Percentiles rank a stretch among this genome's conserved stretches.
phyloP scores from a whole-genome alignment of 2,329 filamentous ascomycete species.

The Grosmannia huntii region DNA sequence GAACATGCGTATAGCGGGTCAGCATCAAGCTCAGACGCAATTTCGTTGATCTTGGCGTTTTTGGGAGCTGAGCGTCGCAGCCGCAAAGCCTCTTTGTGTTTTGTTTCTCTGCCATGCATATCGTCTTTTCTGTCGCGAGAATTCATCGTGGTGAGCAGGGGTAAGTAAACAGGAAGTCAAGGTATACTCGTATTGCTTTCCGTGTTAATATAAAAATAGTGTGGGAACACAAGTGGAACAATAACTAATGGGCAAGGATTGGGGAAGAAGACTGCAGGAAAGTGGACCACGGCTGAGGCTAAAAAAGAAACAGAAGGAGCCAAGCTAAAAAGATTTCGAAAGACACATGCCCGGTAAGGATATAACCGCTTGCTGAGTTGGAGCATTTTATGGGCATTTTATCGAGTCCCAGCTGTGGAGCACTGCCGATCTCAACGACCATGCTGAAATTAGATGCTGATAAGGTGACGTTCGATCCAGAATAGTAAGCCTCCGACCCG shows the following conservation, averaged over 20 bases:
- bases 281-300: not conserved
- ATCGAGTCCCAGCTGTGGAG: not conserved
- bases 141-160: not conserved
- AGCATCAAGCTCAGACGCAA: not conserved
- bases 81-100: not conserved
- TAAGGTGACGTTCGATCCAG: not conserved
- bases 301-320: not conserved
- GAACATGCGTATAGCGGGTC: not conserved
- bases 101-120: not conserved
- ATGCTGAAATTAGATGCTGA: slow-evolving; percentile 1
- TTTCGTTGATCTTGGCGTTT: not conserved
- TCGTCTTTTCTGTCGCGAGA: not conserved
- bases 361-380: not conserved
- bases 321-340: not conserved
- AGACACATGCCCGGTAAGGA: not conserved
- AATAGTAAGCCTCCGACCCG: slow-evolving; percentile 2
- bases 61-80: not conserved
- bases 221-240: not conserved
- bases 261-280: not conserved
- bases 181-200: not conserved
- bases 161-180: not conserved
- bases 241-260: not conserved
- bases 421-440: not conserved
- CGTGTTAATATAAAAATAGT: not conserved
- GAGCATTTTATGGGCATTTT: not conserved